Conservation (phyloP, 768 basidiomycete species). For the Podaxis mareebaensis region DNA sequence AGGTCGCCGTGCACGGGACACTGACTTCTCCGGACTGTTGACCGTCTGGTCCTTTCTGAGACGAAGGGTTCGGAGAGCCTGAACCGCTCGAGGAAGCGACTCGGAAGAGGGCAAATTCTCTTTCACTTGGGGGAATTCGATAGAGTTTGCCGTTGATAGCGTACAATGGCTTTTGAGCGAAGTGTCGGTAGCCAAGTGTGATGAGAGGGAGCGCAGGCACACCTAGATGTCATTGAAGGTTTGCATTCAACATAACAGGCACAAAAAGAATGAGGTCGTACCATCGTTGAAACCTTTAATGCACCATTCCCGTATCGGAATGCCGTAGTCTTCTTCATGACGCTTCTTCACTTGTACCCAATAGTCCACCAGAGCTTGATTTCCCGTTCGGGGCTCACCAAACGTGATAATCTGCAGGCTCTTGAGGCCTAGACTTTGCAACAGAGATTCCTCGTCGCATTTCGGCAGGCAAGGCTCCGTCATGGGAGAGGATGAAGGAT, state of each 20-base stretch:
- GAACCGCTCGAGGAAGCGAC: conserved; percentile 18
- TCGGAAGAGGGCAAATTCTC: conserved; percentile 48
- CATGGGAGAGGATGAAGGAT: background rate
- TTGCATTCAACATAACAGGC: background rate
- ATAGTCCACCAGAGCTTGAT: conserved; percentile 38
- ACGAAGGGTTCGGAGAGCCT: background rate
- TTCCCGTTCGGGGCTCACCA: conserved; percentile 53
- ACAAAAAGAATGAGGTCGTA: conserved; percentile 22
- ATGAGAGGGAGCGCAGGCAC: conserved; percentile 58
- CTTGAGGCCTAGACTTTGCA: conserved; percentile 28
- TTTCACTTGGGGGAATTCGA: conserved; percentile 43
- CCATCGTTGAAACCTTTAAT: conserved; percentile 62
- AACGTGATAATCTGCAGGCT: conserved; percentile 46
- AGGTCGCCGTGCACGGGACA: background rate
- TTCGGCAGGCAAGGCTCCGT: background rate
- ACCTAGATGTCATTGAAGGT: conserved; percentile 33
- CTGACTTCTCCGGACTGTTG: background rate
- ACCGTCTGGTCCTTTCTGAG: background rate
- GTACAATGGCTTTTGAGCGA: conserved; percentile 49
- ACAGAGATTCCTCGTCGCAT: conserved; percentile 4
- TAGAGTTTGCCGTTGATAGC: conserved; percentile 48
- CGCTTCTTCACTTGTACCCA: conserved; percentile 39
- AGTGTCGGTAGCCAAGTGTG: conserved; percentile 53
- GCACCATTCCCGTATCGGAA: conserved; percentile 44
- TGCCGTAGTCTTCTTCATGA: conserved; percentile 36